phyloP scores from a whole-genome alignment of 2,329 filamentous ascomycete species.

The Chalaropsis ovoidea region DNA sequence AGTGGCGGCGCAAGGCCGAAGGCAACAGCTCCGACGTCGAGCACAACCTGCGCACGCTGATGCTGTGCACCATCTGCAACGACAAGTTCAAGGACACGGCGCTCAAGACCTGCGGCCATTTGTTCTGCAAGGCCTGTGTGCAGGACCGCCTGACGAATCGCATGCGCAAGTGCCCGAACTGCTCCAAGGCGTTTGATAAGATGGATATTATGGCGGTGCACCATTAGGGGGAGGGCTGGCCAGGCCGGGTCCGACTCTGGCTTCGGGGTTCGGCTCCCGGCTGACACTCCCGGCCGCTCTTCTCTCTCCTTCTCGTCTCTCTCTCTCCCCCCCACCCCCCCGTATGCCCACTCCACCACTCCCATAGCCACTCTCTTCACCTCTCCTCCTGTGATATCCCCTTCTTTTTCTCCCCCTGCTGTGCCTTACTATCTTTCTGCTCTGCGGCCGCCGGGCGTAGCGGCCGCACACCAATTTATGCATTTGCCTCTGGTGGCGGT shows the following conservation, averaged over 20 bases:
- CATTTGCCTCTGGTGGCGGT: not conserved
- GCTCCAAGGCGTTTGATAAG: slow-evolving; percentile 81
- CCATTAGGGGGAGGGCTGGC: too few species aligned
- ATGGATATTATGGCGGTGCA: slow-evolving; percentile 76
- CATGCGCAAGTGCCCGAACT: slow-evolving; percentile 90
- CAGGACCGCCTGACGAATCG: slow-evolving; percentile 81
- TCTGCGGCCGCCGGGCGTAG: not conserved
- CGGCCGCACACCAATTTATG: not conserved
- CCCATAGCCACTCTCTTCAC: not conserved
- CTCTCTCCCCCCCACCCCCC: not conserved
- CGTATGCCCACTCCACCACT: too few species aligned
- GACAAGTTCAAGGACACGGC: slow-evolving; percentile 89
- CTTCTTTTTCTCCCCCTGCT: slow-evolving; percentile 10
- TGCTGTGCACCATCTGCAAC: slow-evolving; percentile 81
- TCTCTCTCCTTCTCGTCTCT: not conserved
- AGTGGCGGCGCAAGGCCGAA: slow-evolving; percentile 71
- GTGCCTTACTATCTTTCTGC: not conserved
- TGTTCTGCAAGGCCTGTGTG: slow-evolving; percentile 85
- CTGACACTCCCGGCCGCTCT: not conserved
- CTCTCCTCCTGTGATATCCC: slow-evolving; percentile 5
- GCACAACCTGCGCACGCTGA: slow-evolving; percentile 52
- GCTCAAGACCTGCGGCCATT: slow-evolving; percentile 86
- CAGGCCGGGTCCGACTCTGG: too few species aligned
- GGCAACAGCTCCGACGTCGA: slow-evolving; percentile 74
- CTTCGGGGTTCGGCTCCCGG: too few species aligned